These are phyloP conservation scores for Xylaria venustula DNA, from an alignment of 495 filamentous ascomycete genomes.

Conservation along the genomic window DNA sequence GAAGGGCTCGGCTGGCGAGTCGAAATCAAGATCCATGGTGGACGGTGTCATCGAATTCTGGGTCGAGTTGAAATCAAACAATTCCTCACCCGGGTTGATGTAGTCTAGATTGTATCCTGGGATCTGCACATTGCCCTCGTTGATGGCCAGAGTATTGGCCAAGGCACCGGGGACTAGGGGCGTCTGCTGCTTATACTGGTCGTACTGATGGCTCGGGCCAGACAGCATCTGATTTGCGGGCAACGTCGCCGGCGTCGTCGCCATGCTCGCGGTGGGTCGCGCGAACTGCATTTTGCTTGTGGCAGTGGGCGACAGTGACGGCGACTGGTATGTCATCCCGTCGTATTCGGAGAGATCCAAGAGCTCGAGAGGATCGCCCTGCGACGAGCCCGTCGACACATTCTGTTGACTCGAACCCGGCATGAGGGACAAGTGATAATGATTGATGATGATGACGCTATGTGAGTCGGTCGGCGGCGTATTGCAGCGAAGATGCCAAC, in stretches of 20 bases:
- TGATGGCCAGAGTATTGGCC: conserved; percentile 66
- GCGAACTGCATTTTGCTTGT: conserved; percentile 37
- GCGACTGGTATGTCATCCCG: conserved; percentile 39
- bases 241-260: conserved; percentile 32
- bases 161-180: conserved; percentile 78
- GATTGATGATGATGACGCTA: not conserved
- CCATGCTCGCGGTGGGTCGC: conserved; percentile 31
- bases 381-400: conserved; percentile 34
- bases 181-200: conserved; percentile 87
- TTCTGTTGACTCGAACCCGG: not conserved
- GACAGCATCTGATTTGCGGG: conserved; percentile 57
- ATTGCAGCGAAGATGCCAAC: no score
- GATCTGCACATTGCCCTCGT: conserved; percentile 53
- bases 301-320: conserved; percentile 44
- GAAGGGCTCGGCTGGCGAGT: conserved; percentile 46
- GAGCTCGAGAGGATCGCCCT: conserved; percentile 26
- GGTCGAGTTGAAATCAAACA: conserved; percentile 60
- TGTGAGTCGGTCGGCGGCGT: no score
- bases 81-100: conserved; percentile 43
- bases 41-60: conserved; percentile 20
- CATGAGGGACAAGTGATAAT: not conserved
- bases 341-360: conserved; percentile 52
- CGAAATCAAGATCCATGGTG: conserved; percentile 66
- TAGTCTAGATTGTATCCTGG: conserved; percentile 54
- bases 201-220: conserved; percentile 89